phyloP scores from a whole-genome alignment of 2,329 filamentous ascomycete genomes.

The Plenodomus lindquistii region DNA sequence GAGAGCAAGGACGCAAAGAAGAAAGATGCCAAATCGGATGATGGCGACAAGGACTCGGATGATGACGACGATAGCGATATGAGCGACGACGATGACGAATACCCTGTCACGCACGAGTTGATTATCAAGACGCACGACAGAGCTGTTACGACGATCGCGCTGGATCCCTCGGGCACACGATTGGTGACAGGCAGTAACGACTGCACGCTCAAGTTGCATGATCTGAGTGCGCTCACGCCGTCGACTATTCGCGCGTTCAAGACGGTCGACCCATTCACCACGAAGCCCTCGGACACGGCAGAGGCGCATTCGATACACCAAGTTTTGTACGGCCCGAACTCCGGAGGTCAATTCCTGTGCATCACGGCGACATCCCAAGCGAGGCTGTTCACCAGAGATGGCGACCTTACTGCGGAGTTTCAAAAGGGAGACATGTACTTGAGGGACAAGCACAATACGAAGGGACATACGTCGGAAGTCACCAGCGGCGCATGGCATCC shows the following conservation, averaged over 20 bases:
- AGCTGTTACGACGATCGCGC: slow-evolving; percentile 78
- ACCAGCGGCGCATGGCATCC: slow-evolving; percentile 92
- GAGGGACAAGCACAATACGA: slow-evolving; percentile 95
- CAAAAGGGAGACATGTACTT: slow-evolving; percentile 99
- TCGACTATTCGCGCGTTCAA: slow-evolving; percentile 94
- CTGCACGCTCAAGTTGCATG: slow-evolving; percentile 88
- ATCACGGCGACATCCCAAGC: slow-evolving; percentile 88
- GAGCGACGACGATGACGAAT: slow-evolving; percentile 78
- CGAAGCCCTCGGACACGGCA: slow-evolving; percentile 69
- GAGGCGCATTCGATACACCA: slow-evolving; percentile 90
- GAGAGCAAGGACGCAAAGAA: slow-evolving; percentile 32
- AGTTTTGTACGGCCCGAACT: slow-evolving; percentile 81
- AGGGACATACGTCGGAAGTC: slow-evolving; percentile 92
- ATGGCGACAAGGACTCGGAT: slow-evolving; percentile 38
- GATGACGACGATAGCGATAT: slow-evolving; percentile 60
- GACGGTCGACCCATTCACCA: slow-evolving; percentile 81
- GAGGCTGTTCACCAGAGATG: slow-evolving; percentile 86
- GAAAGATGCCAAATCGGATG: slow-evolving; percentile 35
- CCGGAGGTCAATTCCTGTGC: slow-evolving; percentile 80
- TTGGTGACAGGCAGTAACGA: slow-evolving; percentile 91
- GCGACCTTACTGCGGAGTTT: slow-evolving; percentile 82
- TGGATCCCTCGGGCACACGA: slow-evolving; percentile 83
- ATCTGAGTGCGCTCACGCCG: slow-evolving; percentile 94
- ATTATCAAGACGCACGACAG: slow-evolving; percentile 90
- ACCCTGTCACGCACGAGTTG: slow-evolving; percentile 89